phyloP scores from a whole-genome alignment of 2,329 filamentous ascomycete species.

The Amylocarpus encephaloides region DNA sequence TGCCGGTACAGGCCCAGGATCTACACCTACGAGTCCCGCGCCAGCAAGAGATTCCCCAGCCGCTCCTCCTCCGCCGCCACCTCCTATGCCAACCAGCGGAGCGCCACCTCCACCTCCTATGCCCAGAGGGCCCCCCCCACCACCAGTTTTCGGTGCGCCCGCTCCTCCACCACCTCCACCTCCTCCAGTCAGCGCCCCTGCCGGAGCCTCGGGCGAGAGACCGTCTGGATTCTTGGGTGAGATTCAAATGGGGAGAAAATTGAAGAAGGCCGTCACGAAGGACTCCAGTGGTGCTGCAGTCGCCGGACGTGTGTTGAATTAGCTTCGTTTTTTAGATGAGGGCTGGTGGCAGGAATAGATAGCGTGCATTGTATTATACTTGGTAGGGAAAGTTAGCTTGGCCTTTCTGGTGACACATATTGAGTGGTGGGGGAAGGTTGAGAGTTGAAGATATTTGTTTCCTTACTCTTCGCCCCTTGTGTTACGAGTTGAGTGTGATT shows the following conservation, averaged over 20 bases:
- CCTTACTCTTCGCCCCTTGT: no score
- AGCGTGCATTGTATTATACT: no score
- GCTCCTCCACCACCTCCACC: slow-evolving; percentile 35
- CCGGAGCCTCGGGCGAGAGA: slow-evolving; percentile 37
- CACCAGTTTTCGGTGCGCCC: slow-evolving; percentile 26
- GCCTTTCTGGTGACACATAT: no score
- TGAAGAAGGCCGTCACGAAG: slow-evolving; percentile 86
- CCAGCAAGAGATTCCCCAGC: slow-evolving; percentile 35
- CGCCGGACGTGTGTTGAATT: slow-evolving; percentile 65
- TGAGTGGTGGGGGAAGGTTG: no score
- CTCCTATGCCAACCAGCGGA: slow-evolving; percentile 42
- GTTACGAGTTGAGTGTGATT: no score
- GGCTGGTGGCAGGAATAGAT: no score
- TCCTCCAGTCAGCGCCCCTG: slow-evolving; percentile 34
- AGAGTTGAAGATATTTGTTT: no score
- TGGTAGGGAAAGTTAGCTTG: no score
- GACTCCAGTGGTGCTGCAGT: slow-evolving; percentile 69
- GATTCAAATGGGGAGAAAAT: slow-evolving; percentile 70
- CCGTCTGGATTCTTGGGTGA: slow-evolving; percentile 67
- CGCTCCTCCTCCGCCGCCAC: slow-evolving; percentile 40
- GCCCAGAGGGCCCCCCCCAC: slow-evolving; percentile 30
- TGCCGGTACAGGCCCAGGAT: slow-evolving; percentile 59
- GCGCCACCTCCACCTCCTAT: slow-evolving; percentile 37
- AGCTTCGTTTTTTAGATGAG: not conserved
- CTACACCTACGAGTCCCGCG: slow-evolving; percentile 37